Evolutionary conservation across 2,329 filamentous ascomycete genomes (phyloP), one percentile per base, ranked within the genome.

Genomic region (Hortaea werneckii): DNA sequence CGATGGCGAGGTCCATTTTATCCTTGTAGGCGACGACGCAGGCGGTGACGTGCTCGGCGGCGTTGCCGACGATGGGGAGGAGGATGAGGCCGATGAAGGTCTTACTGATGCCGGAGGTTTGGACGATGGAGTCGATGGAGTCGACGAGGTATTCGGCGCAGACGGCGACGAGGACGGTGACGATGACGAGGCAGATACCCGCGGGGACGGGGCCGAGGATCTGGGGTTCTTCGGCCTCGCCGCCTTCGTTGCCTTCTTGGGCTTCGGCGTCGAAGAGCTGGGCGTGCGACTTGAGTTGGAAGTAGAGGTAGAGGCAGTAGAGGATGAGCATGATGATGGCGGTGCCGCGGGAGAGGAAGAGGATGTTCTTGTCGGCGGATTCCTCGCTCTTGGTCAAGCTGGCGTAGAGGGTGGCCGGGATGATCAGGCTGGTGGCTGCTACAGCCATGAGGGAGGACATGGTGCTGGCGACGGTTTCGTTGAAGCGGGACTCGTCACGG

Each of bases 381-480:
- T 58, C 55, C 43, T 63, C 60, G 52, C 67, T 68, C 37, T 60
- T 58, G 41, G 54, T 49, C 38, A 75, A 65, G 9, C 67, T 67
- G 9, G 71, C 69, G 56, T 74, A 75, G 34, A 75, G 69, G 12
- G 72, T 74, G 3, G 72, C 72, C 6, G 72, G 72, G 48, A 75
- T 74, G 62, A 75, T 74, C 29, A 75, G 63, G 26, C 69, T 76
- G 7, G 73, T 73, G 29, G 69, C 70, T 27, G 74, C 70, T 50
- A 78, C 74, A 26, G 74, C 73, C 73, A 78, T 76, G 43, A 78
- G 66, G 5, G 73, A 79, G 1, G 76, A 78, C 76, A 79, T 88
- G 37, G 86, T 89, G 54, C 85, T 85, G 34, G 86, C 86, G 42
- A 85, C 85, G 5, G 82, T 87, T 7, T 76, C 74, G 52, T 87